These are phyloP conservation scores for Sicyos edulis DNA, from an alignment of 306 rosid species.

Conservation along the genomic window DNA sequence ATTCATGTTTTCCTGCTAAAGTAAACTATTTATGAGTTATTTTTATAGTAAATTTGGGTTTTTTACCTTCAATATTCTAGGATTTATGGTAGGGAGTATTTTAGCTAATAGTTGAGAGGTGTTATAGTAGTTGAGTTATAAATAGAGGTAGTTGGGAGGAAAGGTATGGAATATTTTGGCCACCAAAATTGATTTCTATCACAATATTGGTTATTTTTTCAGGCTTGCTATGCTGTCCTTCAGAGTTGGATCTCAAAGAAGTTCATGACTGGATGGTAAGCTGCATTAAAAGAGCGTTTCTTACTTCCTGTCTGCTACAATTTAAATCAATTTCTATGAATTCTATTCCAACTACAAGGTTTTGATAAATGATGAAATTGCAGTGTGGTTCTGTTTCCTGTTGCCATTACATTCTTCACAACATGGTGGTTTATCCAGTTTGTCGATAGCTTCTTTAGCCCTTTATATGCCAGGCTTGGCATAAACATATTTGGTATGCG, in stretches of 20 bases:
- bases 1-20: background rate
- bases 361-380: constrained; percentile 21
- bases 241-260: constrained; percentile 49
- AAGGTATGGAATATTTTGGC: no score
- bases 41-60: background rate
- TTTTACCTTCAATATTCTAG: background rate
- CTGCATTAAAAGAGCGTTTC: constrained; percentile 10
- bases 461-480: constrained; percentile 42
- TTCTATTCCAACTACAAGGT: constrained; percentile 12
- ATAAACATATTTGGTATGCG: constrained; percentile 38
- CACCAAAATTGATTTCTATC: no score
- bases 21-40: background rate
- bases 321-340: background rate
- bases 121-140: no score
- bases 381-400: constrained; percentile 51
- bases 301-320: background rate
- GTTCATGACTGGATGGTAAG: constrained; percentile 54
- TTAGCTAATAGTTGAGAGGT: no score
- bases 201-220: constrained; percentile 23
- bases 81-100: no score
- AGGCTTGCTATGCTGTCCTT: constrained; percentile 53
- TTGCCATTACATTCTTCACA: constrained; percentile 41
- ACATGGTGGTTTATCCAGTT: constrained; percentile 50
- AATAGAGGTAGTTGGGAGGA: no score
- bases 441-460: constrained; percentile 44